A percentile compares a stretch with the other conserved stretches of the same genome.
phyloP scores from a whole-genome alignment of 176 grass and related monocot genomes.

The barley (Hordeum vulgare) region DNA sequence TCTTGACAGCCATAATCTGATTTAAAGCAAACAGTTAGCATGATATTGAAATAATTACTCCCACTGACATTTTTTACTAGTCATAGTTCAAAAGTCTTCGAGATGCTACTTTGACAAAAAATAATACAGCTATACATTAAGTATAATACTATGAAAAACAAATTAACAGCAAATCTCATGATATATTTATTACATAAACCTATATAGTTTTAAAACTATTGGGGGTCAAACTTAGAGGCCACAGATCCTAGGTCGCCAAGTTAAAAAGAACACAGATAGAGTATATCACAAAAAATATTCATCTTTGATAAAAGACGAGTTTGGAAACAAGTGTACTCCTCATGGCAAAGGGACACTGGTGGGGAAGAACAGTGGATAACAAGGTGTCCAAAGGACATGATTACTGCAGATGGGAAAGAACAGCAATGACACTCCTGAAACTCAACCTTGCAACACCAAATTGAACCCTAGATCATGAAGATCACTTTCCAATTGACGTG shows the following conservation, averaged over 20 bases:
- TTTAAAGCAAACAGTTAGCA: background rate
- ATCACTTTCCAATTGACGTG: background rate
- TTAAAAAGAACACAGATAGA: background rate
- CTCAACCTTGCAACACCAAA: background rate
- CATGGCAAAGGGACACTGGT: background rate
- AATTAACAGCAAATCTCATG: background rate
- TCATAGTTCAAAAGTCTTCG: background rate
- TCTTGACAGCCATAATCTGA: conserved; percentile 94
- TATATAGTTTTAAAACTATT: background rate
- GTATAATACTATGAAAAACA: background rate
- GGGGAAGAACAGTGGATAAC: background rate
- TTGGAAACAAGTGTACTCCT: background rate
- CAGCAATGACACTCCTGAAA: background rate
- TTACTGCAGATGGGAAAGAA: background rate
- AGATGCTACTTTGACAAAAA: background rate
- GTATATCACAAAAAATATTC: background rate
- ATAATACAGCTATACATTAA: background rate
- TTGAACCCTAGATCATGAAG: background rate
- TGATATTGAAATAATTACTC: conserved; percentile 6
- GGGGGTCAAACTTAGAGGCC: background rate
- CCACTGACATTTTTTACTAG: background rate
- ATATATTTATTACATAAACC: background rate
- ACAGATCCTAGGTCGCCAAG: background rate
- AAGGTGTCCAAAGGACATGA: background rate
- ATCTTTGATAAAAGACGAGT: conserved; percentile 2